phyloP scores from a whole-genome alignment of 1,139 yeast species.

The Yamadazyma songkhlaensis region DNA sequence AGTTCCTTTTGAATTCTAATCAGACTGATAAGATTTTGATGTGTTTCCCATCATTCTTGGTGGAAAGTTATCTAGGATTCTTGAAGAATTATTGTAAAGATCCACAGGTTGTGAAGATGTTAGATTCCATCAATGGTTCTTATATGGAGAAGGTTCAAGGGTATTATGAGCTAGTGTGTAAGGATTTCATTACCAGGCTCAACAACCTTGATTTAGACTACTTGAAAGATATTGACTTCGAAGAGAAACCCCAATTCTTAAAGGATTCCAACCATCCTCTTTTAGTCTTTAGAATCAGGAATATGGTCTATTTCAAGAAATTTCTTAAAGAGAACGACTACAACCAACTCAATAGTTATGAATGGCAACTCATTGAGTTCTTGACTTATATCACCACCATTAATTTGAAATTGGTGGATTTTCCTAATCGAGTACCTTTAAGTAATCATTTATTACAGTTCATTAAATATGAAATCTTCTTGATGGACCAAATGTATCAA shows the following conservation, averaged over 20 bases:
- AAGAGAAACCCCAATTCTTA: not conserved
- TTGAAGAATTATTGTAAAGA: slow-evolving; percentile 8
- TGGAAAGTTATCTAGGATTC: slow-evolving; percentile 11
- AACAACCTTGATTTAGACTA: slow-evolving; percentile 2
- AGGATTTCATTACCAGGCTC: slow-evolving; percentile 3
- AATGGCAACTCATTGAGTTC: slow-evolving; percentile 16
- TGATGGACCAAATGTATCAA: slow-evolving; percentile 12
- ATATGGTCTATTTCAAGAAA: slow-evolving; percentile 4
- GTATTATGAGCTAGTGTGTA: slow-evolving; percentile 4
- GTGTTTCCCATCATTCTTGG: slow-evolving; percentile 19
- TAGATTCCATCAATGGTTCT: slow-evolving; percentile 4
- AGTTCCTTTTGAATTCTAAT: slow-evolving; percentile 12
- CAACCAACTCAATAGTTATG: slow-evolving; percentile 7
- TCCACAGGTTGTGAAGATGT: slow-evolving; percentile 4
- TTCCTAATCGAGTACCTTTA: slow-evolving; percentile 1
- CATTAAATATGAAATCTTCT: slow-evolving; percentile 12
- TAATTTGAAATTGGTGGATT: slow-evolving; percentile 8
- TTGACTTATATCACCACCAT: slow-evolving; percentile 10
- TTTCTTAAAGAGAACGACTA: slow-evolving; percentile 1
- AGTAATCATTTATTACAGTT: slow-evolving; percentile 9
- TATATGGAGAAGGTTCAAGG: slow-evolving; percentile 5
- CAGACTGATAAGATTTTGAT: slow-evolving; percentile 13
- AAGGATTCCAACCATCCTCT: not conserved
- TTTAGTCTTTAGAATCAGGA: slow-evolving; percentile 4
- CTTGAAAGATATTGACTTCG: slow-evolving; percentile 1